These are phyloP conservation scores for Parastagonospora avenae DNA, from an alignment of 2,329 filamentous ascomycete genomes.

Conservation along the genomic window DNA sequence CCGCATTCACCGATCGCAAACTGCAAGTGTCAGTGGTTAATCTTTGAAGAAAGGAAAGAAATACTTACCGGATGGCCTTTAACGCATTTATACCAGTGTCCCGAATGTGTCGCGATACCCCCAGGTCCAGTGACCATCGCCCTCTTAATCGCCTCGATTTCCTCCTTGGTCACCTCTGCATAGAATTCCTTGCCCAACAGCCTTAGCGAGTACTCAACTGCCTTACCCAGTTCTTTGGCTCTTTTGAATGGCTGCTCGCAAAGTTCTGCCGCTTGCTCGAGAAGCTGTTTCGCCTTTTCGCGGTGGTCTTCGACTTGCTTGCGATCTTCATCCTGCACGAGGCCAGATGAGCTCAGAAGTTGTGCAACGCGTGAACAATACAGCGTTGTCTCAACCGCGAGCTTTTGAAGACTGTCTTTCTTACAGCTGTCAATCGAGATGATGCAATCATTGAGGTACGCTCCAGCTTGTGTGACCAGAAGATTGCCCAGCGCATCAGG, in stretches of 20 bases:
- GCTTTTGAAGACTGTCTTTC: constrained; percentile 42
- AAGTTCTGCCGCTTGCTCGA: constrained; percentile 36
- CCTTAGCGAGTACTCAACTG: constrained; percentile 30
- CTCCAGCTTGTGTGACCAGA: constrained; percentile 5
- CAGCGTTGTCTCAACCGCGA: constrained; percentile 45
- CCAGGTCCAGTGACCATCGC: constrained; percentile 54
- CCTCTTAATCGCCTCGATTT: constrained; percentile 51
- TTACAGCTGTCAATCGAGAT: constrained; percentile 37
- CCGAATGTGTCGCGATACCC: constrained; percentile 52
- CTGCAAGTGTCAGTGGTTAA: constrained; percentile 9
- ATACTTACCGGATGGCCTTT: constrained; percentile 58
- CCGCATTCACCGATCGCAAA: constrained; percentile 71
- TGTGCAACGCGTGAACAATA: constrained; percentile 40
- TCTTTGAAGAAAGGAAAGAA: background rate
- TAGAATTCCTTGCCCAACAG: constrained; percentile 47
- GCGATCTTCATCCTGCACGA: constrained; percentile 4
- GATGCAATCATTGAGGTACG: constrained; percentile 35
- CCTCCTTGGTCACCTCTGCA: constrained; percentile 49
- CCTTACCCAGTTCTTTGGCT: constrained; percentile 26
- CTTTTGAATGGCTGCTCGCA: constrained; percentile 42
- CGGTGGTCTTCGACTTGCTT: constrained; percentile 15
- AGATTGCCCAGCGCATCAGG: constrained; percentile 17
- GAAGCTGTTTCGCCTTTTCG: constrained; percentile 27
- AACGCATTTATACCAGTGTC: constrained; percentile 66
- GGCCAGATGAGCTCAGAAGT: constrained; percentile 25